These are phyloP conservation scores for Mycena rosella DNA, from an alignment of 768 basidiomycete genomes.

Conservation along the genomic window DNA sequence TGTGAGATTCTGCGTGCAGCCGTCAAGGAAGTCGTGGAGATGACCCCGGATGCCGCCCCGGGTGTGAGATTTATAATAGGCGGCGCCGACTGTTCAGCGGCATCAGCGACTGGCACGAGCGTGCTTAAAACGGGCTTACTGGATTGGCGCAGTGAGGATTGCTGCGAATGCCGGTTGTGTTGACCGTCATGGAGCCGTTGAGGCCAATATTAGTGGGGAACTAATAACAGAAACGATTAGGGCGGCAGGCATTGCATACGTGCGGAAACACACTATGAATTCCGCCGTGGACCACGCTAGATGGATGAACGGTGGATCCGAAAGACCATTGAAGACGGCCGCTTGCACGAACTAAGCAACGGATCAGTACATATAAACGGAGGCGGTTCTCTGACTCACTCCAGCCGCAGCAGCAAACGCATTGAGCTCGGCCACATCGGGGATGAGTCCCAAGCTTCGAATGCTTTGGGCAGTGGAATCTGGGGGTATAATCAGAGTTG, in stretches of 20 bases:
- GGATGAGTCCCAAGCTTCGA: conserved; percentile 59
- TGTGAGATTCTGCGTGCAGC: conserved; percentile 49
- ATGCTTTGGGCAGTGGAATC: conserved; percentile 56
- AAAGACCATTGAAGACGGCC: conserved; percentile 46
- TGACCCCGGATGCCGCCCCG: conserved; percentile 35
- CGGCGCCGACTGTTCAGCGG: conserved; percentile 7
- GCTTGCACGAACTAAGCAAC: conserved; percentile 40
- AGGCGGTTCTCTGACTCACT: conserved; percentile 45
- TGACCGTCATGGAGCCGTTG: conserved; percentile 56
- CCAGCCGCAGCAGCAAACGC: conserved; percentile 74
- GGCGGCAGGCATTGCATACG: not conserved
- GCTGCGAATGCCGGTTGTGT: conserved; percentile 54
- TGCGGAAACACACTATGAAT: conserved; percentile 40
- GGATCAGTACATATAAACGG: not conserved
- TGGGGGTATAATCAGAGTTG: conserved; percentile 34
- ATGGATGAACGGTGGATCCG: conserved; percentile 58
- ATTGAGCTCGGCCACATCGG: conserved; percentile 58
- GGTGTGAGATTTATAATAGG: conserved; percentile 1
- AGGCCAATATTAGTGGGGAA: conserved; percentile 45
- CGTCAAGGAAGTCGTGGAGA: conserved; percentile 49
- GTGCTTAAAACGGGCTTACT: conserved; percentile 30
- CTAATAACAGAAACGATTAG: conserved; percentile 43
- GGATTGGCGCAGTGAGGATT: conserved; percentile 49
- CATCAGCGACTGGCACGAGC: conserved; percentile 17
- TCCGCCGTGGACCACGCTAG: conserved; percentile 54